These are phyloP conservation scores for Lipomyces oligophaga DNA, from an alignment of 805 yeast genomes.

Conservation along the genomic window DNA sequence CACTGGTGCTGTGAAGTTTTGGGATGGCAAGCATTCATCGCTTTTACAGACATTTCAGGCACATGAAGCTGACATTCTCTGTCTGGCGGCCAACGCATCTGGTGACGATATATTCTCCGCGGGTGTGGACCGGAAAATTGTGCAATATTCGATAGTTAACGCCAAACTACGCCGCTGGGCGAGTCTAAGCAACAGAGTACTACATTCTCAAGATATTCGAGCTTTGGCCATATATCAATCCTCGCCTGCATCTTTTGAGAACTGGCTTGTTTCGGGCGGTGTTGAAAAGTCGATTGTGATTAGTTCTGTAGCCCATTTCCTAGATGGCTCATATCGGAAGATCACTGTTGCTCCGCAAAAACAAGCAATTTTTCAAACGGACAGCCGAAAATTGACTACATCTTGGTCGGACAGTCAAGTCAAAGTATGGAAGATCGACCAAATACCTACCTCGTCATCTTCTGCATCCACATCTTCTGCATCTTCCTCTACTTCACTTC, in stretches of 20 bases:
- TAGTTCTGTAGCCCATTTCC: constrained; percentile 59
- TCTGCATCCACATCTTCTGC: too few species aligned
- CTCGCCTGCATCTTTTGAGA: constrained; percentile 44
- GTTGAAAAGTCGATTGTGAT: constrained; percentile 63
- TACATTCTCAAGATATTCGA: constrained; percentile 59
- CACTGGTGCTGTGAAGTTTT: constrained; percentile 86
- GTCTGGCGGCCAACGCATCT: constrained; percentile 56
- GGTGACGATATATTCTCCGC: constrained; percentile 74
- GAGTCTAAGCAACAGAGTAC: constrained; percentile 65
- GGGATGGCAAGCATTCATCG: constrained; percentile 80
- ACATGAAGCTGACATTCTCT: constrained; percentile 88
- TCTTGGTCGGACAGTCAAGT: constrained; percentile 81
- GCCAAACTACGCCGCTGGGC: constrained; percentile 59
- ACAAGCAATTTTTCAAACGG: constrained; percentile 51
- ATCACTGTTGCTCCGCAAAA: constrained; percentile 59
- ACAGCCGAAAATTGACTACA: constrained; percentile 50
- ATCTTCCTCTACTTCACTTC: too few species aligned
- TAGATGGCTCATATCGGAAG: constrained; percentile 66
- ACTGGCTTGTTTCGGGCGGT: constrained; percentile 68
- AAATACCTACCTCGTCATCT: constrained; percentile 2
- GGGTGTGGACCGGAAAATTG: constrained; percentile 91
- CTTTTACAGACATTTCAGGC: constrained; percentile 73
- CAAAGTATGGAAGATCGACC: constrained; percentile 66
- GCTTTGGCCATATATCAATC: constrained; percentile 37
- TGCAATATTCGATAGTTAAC: constrained; percentile 57